phyloP scores from a whole-genome alignment of 768 basidiomycete genomes.

The Auricularia sp. region DNA sequence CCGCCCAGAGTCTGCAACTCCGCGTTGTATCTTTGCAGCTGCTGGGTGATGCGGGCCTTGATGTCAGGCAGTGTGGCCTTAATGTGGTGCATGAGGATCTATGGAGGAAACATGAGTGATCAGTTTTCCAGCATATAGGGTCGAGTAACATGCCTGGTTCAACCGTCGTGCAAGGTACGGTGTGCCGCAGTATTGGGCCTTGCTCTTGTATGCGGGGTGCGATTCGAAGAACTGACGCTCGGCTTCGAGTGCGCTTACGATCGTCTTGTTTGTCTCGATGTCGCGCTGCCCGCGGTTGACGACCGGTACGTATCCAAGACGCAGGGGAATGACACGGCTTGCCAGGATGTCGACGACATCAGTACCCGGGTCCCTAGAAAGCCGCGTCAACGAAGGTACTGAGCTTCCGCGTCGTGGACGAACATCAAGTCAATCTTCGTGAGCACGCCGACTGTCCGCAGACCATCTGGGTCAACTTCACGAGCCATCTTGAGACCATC shows the following conservation, averaged over 20 bases:
- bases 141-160: constrained; percentile 61
- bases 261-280: constrained; percentile 83
- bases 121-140: not conserved
- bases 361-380: constrained; percentile 81
- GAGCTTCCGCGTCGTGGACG: constrained; percentile 24
- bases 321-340: constrained; percentile 89
- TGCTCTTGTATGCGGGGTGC: constrained; percentile 86
- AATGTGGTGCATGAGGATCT: constrained; percentile 99
- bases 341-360: constrained; percentile 99
- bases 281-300: constrained; percentile 98
- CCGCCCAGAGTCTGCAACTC: constrained; percentile 85
- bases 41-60: constrained; percentile 87
- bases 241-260: constrained; percentile 73
- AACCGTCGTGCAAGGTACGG: constrained; percentile 92
- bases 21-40: constrained; percentile 77
- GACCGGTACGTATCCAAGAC: constrained; percentile 95
- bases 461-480: constrained; percentile 95
- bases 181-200: constrained; percentile 94
- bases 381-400: constrained; percentile 5
- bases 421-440: constrained; percentile 98
- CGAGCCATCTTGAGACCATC: constrained; percentile 94
- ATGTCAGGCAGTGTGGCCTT: constrained; percentile 96
- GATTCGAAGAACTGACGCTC: constrained; percentile 93
- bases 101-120: constrained; percentile 22
- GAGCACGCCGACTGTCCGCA: constrained; percentile 93